Evolutionary conservation across 371 early-diverging fungal species (phyloP), one percentile per base, ranked within the genome.

Genomic region (Lichtheimia ornata): DNA sequence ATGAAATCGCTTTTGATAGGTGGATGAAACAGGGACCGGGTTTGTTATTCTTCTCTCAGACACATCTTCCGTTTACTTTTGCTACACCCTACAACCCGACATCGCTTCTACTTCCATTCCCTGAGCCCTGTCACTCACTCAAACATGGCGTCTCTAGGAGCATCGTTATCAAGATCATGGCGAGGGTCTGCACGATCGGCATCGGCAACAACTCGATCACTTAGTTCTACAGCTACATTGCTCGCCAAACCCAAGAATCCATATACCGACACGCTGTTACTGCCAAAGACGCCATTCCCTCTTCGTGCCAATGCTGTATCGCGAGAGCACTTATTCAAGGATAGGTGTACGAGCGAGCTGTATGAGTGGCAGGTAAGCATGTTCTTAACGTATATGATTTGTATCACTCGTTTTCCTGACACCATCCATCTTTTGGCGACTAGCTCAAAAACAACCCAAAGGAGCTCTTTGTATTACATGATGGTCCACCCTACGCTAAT

Each of bases 401-500:
- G 35, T 35, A 35, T 35, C 35, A 2, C 35, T 35, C 9, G 11
- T 35, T 6, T 35, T 9, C 22, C 22, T 35, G 35, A 35, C n/a
- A 47, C 1, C 44, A 1, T 43, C 12, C n/a, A 47, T 47, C 5
- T n/a, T 47, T 2, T n/a, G 47, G 2, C 47, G 22, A 9, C 47
- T 52, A 79, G 83, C 53, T 84, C 27, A 72, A 84, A 57, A 84
- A 88, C 65, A 91, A 88, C 56, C 73, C 83, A 1, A 84, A 86
- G 20, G 81, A 84, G 13, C 54, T 80, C 22, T 94, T 90, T 75
- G 78, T 93, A n/a, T 85, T 96, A 53, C 97, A 96, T 66, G 98
- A 98, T 74, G 97, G 98, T 2, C 98, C 98, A 40, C 98, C 98
- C 13, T 98, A 96, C 77, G 97, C 97, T 40, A 96, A 96, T 66